Conservation (phyloP, 116 monocot species). For the Papilionanthe hybrid region DNA sequence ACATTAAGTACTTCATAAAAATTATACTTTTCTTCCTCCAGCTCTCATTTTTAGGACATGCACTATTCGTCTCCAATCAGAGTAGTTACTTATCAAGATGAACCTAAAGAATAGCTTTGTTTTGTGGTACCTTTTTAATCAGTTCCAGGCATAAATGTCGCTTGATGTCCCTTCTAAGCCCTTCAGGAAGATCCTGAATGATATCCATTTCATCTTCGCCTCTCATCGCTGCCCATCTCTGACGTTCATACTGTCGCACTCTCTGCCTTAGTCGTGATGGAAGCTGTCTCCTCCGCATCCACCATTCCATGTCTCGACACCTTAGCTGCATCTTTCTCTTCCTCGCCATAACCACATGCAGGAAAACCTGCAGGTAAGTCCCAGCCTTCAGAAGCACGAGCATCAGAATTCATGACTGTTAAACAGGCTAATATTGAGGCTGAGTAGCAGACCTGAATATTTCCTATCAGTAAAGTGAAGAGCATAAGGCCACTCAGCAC, state of each 20-base stretch:
- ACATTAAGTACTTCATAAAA: too few relatives aligned
- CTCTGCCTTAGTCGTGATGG: conserved; percentile 51
- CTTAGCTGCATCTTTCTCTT: conserved; percentile 51
- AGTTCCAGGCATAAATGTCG: conserved; percentile 67
- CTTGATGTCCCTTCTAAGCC: conserved; percentile 63
- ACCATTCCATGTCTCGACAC: conserved; percentile 58
- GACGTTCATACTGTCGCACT: conserved; percentile 63
- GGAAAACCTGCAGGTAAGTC: conserved; percentile 29
- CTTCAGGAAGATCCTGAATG: conserved; percentile 58
- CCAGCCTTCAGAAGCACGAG: neutral
- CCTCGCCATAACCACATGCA: conserved; percentile 50
- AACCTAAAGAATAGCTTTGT: neutral
- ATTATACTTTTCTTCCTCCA: too few relatives aligned
- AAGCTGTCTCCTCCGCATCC: conserved; percentile 59
- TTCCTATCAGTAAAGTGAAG: conserved; percentile 56
- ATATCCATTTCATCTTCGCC: conserved; percentile 69
- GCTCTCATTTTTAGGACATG: too few relatives aligned
- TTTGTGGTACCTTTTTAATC: conserved; percentile 36
- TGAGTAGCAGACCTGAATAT: conserved; percentile 32
- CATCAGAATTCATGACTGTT: neutral
- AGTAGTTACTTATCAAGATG: too few relatives aligned
- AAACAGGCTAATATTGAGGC: neutral
- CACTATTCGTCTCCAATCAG: too few relatives aligned
- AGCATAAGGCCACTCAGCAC: conserved; percentile 49
- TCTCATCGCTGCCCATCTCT: conserved; percentile 66